Base-by-base conservation (phyloP, 1,284 basidiomycete genomes). In the Gymnopus androsaceus region DNA sequence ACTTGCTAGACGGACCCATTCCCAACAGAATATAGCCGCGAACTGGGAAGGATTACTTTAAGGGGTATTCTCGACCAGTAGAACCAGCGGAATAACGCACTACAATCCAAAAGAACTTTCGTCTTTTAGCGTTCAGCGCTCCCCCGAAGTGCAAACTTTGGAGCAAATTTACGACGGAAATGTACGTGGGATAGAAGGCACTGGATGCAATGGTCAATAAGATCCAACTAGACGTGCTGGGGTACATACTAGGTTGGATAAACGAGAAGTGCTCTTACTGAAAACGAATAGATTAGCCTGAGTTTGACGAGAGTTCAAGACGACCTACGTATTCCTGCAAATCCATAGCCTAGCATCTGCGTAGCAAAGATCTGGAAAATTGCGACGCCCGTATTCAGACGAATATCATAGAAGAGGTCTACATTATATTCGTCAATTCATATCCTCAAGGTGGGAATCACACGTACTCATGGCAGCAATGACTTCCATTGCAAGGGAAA, bases 261-360 rank as follows among this genome's bases (percentile, higher is more conserved):
- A 2, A 85, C 83, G 14, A 85, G 72, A 46, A 85, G 72, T 1
- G 73, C 78, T 15, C 81, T 72, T 47, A 82, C 70, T 71, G 41
- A 21, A 50, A 23, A 50, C 5, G 3, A 37, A 33, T 33, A 15
- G 17, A 23, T 27, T 67, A 69, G 28, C 4, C 51, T n/a, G 23
- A 23, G 19, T 21, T 21, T 25, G 34, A 21, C 14, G 6, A 23
- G 40, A 23, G 25, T 47, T 34, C n/a, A 6, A 48, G 3, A 45
- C 30, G n/a, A 64, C 66, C 53, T 42, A 75, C 75, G 66, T 31
- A 82, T 64, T 11, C 82, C 83, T 2, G 80, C 78, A 40, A 83
- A 70, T 9, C 81, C 79, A 57, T 84, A 82, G 4, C 83, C 84
- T 38, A 86, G 72, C 74, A 83, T 78, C 63, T 85, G 83, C 6